Percentiles rank a stretch among this genome's conserved stretches.
Evolutionary conservation across 192 early-diverging fungal species (phyloP).

Genomic region (Powellomyces hirtus): DNA sequence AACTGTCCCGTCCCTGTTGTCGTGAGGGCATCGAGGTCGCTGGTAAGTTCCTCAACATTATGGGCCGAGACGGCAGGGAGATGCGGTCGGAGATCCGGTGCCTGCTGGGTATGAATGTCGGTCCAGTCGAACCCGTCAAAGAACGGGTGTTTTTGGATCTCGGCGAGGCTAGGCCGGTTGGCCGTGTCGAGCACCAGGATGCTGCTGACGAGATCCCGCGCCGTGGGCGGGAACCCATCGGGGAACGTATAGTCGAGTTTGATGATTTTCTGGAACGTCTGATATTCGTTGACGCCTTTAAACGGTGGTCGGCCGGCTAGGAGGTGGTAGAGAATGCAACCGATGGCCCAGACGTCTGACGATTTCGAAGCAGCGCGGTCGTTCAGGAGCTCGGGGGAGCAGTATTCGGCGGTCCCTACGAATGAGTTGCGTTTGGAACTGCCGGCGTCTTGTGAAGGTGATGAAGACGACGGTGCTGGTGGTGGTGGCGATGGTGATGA

Average conservation of each 20-base stretch:
- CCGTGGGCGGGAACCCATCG: constrained; percentile 62
- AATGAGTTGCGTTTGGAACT: constrained; percentile 75
- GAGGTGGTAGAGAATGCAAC: constrained; percentile 91
- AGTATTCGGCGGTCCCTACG: constrained; percentile 99
- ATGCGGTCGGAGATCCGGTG: constrained; percentile 40
- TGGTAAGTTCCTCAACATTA: constrained; percentile 26
- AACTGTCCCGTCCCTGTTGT: constrained; percentile 18
- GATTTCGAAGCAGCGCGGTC: constrained; percentile 67
- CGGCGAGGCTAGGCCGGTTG: constrained; percentile 49
- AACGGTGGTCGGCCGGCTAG: constrained; percentile 88
- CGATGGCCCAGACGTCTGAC: constrained; percentile 64
- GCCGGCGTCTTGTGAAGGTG: neutral
- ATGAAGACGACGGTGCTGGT: no score
- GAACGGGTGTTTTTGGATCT: constrained; percentile 75
- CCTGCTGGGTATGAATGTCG: constrained; percentile 2
- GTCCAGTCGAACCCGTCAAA: constrained; percentile 75
- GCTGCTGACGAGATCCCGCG: constrained; percentile 72
- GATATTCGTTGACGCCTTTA: constrained; percentile 92
- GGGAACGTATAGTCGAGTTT: constrained; percentile 87
- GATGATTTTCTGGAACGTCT: constrained; percentile 93
- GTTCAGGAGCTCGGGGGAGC: constrained; percentile 91
- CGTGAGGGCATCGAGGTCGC: constrained; percentile 10
- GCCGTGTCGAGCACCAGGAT: constrained; percentile 70
- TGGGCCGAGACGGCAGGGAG: constrained; percentile 23
- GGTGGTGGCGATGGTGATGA: no score